phyloP scores from a whole-genome alignment of 2,329 filamentous ascomycete species.

The Diaporthe vexans region DNA sequence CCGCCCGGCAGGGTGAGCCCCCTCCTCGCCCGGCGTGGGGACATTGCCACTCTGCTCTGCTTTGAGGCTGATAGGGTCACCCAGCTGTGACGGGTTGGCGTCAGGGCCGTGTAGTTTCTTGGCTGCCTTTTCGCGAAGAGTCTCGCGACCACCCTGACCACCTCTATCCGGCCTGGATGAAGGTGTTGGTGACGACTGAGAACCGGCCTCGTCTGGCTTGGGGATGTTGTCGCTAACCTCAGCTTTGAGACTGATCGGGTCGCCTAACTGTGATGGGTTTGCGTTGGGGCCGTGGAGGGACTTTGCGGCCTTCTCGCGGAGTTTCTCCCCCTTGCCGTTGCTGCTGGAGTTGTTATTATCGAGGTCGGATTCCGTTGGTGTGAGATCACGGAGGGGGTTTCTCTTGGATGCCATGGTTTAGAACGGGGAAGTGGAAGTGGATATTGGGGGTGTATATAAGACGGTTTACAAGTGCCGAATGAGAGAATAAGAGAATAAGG shows the following conservation, averaged over 20 bases:
- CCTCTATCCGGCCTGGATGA: background rate
- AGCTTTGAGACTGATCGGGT: constrained; percentile 32
- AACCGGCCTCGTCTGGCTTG: constrained; percentile 9
- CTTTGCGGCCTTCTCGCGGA: constrained; percentile 37
- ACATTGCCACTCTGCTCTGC: constrained; percentile 38
- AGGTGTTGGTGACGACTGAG: background rate
- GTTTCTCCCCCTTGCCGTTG: constrained; percentile 12
- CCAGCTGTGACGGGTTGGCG: constrained; percentile 40
- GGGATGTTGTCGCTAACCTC: constrained; percentile 32
- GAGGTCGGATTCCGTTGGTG: constrained; percentile 40
- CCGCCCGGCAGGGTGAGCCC: constrained; percentile 10
- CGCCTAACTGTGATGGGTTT: constrained; percentile 32
- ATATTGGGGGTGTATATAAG: background rate
- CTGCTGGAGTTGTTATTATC: constrained; percentile 4
- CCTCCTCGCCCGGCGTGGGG: constrained; percentile 37
- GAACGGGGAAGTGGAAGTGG: background rate
- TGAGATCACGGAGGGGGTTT: constrained; percentile 39
- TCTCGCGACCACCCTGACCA: constrained; percentile 3
- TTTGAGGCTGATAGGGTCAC: constrained; percentile 41
- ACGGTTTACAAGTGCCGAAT: background rate
- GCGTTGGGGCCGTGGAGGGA: constrained; percentile 34
- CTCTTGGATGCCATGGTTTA: constrained; percentile 33
- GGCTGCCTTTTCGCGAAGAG: constrained; percentile 39
- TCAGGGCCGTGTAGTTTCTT: constrained; percentile 37
- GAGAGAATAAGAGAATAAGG: background rate